Evolutionary conservation across 208 protist genomes (phyloP).

Genomic region (Vickermania ingenoplastis): DNA sequence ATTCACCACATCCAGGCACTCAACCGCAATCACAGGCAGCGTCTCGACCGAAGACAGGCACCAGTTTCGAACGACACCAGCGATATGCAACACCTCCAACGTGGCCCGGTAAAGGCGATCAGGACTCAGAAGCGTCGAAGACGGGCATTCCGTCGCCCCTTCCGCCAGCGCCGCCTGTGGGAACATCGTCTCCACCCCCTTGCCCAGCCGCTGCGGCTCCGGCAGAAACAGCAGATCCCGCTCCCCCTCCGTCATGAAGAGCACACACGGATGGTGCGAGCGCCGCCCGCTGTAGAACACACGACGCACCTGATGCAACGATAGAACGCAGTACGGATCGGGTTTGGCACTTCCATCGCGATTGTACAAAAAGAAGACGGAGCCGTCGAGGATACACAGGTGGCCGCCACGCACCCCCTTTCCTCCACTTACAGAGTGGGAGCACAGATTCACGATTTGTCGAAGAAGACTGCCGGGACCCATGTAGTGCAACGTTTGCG

Average conservation of each 20-base stretch:
- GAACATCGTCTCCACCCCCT: not conserved
- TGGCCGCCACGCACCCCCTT: not conserved
- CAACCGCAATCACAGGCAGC: constrained; percentile 8
- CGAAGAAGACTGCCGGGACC: not conserved
- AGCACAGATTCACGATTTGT: not conserved
- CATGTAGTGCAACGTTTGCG: constrained; percentile 31
- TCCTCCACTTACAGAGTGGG: not conserved
- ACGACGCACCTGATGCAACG: not conserved
- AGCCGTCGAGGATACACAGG: not conserved
- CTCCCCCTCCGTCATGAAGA: not conserved
- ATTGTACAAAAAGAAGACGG: not conserved
- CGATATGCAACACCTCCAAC: not conserved
- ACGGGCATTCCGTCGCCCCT: not conserved
- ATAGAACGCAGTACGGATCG: not conserved
- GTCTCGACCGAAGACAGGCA: not conserved
- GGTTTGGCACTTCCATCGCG: not conserved
- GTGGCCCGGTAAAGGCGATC: not conserved
- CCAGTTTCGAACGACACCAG: not conserved
- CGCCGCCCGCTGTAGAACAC: not conserved
- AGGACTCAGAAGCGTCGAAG: not conserved
- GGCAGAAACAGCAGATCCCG: not conserved
- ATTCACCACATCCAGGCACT: constrained; percentile 20
- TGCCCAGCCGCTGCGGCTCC: not conserved
- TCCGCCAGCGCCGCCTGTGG: not conserved
- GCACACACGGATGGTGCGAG: not conserved